Base-by-base conservation (phyloP, 805 yeast species). In the Wickerhamomyces xylosicus region DNA sequence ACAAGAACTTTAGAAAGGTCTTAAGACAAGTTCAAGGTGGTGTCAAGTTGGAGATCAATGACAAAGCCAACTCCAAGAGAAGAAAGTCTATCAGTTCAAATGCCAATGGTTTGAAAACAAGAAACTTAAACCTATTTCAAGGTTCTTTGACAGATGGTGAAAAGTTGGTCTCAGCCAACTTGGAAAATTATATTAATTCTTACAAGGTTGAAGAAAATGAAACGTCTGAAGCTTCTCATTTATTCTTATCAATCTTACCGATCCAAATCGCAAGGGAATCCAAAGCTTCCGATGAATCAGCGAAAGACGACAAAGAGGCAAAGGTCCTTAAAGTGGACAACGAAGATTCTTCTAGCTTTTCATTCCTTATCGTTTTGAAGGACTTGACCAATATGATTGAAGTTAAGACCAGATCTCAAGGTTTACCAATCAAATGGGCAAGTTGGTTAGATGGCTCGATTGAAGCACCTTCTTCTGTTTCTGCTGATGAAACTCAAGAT, bases 401-500 rank as follows among this genome's bases (percentile, higher is more conserved):
- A 7, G 71, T 85, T 34, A 69, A 76, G 21, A 79, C 85, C 37
- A 78, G 80, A 48, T 84, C 97, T 0, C 98, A 92, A 59, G 77
- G 95, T 6, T 82, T 86, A 66, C 97, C 98, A 10, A 56, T 74
- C 35, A 79, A 75, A 54, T 92, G 98, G 98, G 80, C 87, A 9
- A 65, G 74, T n/a, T 92, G 98, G 98, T 68, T 90, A n/a, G 79
- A 57, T 44, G 50, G 54, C 27, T 46, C 50, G 3, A 20, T 44
- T 40, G 43, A 45, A 33, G 47, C 48, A 22, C 42, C 38, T 9
- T 47, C 42, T 7, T 55, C 44, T 5, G 42, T 38, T 9, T 46
- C n/a, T 55, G 49, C 29, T 59, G 57, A 49, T 13, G 58, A 53
- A 17, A 57, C 57, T 33, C 52, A 53, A 10, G 61, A 58, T n/a